These are phyloP conservation scores for Basipetospora chlamydospora DNA, from an alignment of 2,329 filamentous ascomycete species.

Conservation along the genomic window DNA sequence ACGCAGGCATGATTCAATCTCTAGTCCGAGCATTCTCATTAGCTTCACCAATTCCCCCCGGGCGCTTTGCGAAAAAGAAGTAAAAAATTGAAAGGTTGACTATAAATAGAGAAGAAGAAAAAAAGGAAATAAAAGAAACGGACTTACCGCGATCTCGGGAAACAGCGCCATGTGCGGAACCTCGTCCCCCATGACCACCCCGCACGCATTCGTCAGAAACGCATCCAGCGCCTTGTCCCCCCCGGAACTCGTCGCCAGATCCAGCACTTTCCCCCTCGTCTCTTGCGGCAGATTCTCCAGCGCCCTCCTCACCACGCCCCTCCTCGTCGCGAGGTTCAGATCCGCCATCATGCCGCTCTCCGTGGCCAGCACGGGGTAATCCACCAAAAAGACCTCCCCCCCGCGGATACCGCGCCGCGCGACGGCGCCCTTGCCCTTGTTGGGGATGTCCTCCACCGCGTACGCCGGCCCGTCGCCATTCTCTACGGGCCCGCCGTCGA, in stretches of 20 bases:
- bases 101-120: too few species aligned
- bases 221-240: conserved; percentile 17
- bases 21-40: too few species aligned
- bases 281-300: conserved; percentile 14
- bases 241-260: conserved; percentile 16
- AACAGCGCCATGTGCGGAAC: conserved; percentile 17
- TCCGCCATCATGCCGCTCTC: conserved; percentile 10
- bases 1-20: conserved; percentile 22
- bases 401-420: conserved; percentile 16
- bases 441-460: conserved; percentile 13
- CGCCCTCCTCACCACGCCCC: conserved; percentile 14
- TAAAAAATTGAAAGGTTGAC: too few species aligned
- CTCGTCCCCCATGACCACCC: conserved; percentile 10
- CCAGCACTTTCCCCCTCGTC: conserved; percentile 11
- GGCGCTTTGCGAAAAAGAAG: too few species aligned
- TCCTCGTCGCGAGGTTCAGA: conserved; percentile 10
- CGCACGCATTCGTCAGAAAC: conserved; percentile 20
- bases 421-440: conserved; percentile 18
- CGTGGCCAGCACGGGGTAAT: conserved; percentile 15
- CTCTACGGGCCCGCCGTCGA: too few species aligned
- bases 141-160: conserved; percentile 18
- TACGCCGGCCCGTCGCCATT: conserved; percentile 10
- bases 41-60: too few species aligned
- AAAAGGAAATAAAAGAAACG: background rate
- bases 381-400: conserved; percentile 17